Percentiles rank a stretch among this genome's conserved stretches.
Conservation (phyloP, 495 filamentous ascomycete species). For the Friedmanniomyces simplex region DNA sequence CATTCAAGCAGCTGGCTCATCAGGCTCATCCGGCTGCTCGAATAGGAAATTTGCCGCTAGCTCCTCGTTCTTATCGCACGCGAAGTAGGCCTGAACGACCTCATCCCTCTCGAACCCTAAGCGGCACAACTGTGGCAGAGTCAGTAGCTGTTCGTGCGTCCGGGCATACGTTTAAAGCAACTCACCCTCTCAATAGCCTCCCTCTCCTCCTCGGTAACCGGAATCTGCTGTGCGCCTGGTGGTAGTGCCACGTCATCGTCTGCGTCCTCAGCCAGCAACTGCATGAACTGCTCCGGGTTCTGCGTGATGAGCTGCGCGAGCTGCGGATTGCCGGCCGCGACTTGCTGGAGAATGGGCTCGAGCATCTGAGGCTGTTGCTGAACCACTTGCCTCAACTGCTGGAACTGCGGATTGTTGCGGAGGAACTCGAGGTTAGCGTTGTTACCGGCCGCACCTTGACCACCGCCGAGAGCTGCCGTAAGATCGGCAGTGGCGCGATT, state of each 20-base stretch:
- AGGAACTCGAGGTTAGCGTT: slow-evolving; percentile 83
- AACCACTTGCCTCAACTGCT: slow-evolving; percentile 91
- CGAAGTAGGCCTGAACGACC: slow-evolving; percentile 97
- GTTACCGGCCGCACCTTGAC: slow-evolving; percentile 3
- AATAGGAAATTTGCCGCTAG: slow-evolving; percentile 96
- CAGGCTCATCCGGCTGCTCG: slow-evolving; percentile 86
- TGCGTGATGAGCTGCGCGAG: slow-evolving; percentile 81
- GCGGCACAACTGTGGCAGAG: slow-evolving; percentile 58
- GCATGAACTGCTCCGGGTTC: slow-evolving; percentile 86
- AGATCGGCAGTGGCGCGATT: slow-evolving; percentile 35
- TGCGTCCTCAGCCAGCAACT: slow-evolving; percentile 70
- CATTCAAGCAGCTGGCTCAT: slow-evolving; percentile 35
- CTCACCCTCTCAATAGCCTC: slow-evolving; percentile 93
- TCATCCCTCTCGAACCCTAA: slow-evolving; percentile 87
- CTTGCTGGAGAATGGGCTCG: slow-evolving; percentile 91
- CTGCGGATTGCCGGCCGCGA: slow-evolving; percentile 90
- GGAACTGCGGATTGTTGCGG: slow-evolving; percentile 93
- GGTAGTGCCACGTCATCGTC: slow-evolving; percentile 63
- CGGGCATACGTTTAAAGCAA: too few species aligned
- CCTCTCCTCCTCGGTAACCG: slow-evolving; percentile 88
- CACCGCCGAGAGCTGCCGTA: slow-evolving; percentile 42
- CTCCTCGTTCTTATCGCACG: slow-evolving; percentile 98
- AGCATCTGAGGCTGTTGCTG: slow-evolving; percentile 97
- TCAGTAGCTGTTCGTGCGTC: slow-evolving; percentile 26
- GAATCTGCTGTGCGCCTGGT: slow-evolving; percentile 78